A percentile compares a stretch with the other conserved stretches of the same genome.
phyloP scores from a whole-genome alignment of 257 asterid species.

The Gynochthodes officinalis region DNA sequence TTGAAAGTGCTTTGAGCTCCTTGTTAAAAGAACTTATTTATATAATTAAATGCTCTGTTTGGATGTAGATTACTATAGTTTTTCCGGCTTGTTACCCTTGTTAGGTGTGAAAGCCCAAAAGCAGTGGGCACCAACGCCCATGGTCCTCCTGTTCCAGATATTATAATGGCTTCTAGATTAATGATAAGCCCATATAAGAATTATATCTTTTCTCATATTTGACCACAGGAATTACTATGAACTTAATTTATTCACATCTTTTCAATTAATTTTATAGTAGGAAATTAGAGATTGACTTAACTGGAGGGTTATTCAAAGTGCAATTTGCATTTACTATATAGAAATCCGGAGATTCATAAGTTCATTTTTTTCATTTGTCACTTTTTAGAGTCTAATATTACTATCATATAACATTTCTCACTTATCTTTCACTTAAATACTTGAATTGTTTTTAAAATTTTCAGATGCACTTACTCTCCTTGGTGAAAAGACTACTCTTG shows the following conservation, averaged over 20 bases:
- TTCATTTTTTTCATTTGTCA: background rate
- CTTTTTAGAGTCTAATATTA: background rate
- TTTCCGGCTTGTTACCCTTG: background rate
- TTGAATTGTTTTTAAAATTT: conserved; percentile 38
- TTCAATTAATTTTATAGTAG: background rate
- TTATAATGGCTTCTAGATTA: background rate
- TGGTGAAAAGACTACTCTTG: conserved; percentile 95
- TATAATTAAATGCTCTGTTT: background rate
- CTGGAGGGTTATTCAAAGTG: background rate
- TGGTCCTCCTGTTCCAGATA: background rate
- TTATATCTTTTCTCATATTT: background rate
- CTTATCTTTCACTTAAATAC: conserved; percentile 23
- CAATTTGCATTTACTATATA: background rate
- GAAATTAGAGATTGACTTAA: background rate
- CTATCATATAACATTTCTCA: conserved; percentile 14
- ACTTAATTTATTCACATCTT: background rate
- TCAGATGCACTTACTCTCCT: conserved; percentile 82
- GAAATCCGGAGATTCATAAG: background rate
- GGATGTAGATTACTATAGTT: background rate
- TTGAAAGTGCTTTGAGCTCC: background rate
- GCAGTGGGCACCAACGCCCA: background rate
- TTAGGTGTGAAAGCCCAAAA: background rate
- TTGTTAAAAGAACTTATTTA: background rate
- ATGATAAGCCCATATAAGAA: background rate
- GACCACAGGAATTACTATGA: background rate